A percentile compares a stretch with the other conserved stretches of the same genome.
phyloP scores from a whole-genome alignment of 805 yeast species.

The Suhomyces sp. region DNA sequence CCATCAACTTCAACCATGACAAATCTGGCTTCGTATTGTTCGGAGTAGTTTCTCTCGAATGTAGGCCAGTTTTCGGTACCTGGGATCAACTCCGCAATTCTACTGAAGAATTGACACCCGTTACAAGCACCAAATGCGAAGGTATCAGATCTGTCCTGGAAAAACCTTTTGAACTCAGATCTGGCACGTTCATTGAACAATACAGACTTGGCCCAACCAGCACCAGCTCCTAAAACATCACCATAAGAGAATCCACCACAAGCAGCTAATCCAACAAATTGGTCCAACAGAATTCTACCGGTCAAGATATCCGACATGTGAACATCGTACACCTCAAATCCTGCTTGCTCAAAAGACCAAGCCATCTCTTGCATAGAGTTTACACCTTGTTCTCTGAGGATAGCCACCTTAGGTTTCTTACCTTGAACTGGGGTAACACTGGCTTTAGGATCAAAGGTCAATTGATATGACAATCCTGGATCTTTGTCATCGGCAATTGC shows the following conservation, averaged over 20 bases:
- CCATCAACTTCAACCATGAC: constrained; percentile 76
- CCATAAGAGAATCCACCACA: constrained; percentile 99
- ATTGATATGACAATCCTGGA: constrained; percentile 84
- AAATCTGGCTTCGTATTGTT: constrained; percentile 96
- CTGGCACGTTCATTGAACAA: constrained; percentile 78
- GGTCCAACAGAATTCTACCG: constrained; percentile 69
- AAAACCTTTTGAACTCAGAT: constrained; percentile 73
- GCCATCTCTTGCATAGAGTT: constrained; percentile 99
- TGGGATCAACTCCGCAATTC: constrained; percentile 82
- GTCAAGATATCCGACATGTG: constrained; percentile 91
- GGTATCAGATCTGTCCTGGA: constrained; percentile 84
- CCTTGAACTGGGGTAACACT: constrained; percentile 31
- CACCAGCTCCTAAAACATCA: constrained; percentile 98
- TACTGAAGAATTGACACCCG: constrained; percentile 94
- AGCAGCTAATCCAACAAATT: constrained; percentile 91
- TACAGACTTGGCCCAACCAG: constrained; percentile 98
- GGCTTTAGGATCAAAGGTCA: constrained; percentile 65
- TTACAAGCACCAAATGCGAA: constrained; percentile 98
- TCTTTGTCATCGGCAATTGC: constrained; percentile 74
- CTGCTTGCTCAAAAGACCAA: constrained; percentile 92
- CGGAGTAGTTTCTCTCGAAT: constrained; percentile 85
- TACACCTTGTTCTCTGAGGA: constrained; percentile 97
- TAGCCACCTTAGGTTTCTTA: constrained; percentile 83
- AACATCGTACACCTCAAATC: constrained; percentile 90
- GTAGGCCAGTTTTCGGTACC: constrained; percentile 96